phyloP scores from a whole-genome alignment of 805 yeast genomes.

The Candida broadrunensis region DNA sequence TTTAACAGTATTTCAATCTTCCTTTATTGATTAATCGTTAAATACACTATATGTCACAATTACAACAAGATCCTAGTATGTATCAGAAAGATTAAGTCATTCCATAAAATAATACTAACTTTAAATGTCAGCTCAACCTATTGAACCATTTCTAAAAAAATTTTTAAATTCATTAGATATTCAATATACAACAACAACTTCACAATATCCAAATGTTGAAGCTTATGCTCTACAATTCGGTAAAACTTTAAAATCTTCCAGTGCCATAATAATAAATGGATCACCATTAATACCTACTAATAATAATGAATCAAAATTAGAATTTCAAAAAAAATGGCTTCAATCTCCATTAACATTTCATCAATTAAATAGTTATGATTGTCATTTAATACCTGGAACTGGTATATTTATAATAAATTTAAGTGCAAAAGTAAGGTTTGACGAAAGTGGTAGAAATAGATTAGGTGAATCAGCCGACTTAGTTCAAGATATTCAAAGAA shows the following conservation, averaged over 20 bases:
- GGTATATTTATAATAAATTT: constrained; percentile 50
- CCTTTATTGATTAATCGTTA: too few relatives aligned
- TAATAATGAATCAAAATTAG: constrained; percentile 31
- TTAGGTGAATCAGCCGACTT: constrained; percentile 63
- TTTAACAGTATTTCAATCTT: too few relatives aligned
- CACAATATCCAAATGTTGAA: constrained; percentile 30
- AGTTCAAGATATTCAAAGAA: constrained; percentile 16
- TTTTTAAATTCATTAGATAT: constrained; percentile 33
- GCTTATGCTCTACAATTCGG: constrained; percentile 43
- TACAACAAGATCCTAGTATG: neutral
- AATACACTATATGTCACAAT: constrained; percentile 1
- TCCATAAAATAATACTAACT: too few relatives aligned
- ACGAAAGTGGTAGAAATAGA: constrained; percentile 69
- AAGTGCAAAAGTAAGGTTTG: constrained; percentile 66
- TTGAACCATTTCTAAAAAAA: constrained; percentile 38
- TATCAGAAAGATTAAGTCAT: neutral
- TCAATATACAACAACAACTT: constrained; percentile 23
- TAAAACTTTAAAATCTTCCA: constrained; percentile 48
- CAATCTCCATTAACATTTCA: constrained; percentile 58
- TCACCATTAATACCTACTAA: constrained; percentile 41
- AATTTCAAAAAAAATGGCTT: constrained; percentile 61
- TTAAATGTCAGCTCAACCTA: constrained; percentile 26
- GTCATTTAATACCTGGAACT: constrained; percentile 66
- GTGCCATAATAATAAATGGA: constrained; percentile 59
- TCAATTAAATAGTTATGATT: constrained; percentile 59